Percentiles rank a stretch among this genome's conserved stretches.
phyloP scores from a whole-genome alignment of 768 basidiomycete species.

The Boletellus emodensis region DNA sequence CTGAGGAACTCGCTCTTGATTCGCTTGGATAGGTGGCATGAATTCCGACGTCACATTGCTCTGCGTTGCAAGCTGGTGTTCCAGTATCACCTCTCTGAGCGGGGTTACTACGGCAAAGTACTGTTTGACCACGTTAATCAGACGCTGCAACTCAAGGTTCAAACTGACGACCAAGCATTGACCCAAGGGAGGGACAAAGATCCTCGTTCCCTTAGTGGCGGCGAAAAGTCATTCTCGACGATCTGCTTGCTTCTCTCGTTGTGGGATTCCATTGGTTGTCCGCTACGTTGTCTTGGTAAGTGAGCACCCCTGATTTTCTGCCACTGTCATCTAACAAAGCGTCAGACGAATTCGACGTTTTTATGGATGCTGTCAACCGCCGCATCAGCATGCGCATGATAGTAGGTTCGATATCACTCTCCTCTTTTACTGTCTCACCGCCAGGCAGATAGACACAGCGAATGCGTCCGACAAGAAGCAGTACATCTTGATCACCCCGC shows the following conservation, averaged over 20 bases:
- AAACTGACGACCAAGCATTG: conserved; percentile 74
- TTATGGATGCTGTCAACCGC: conserved; percentile 93
- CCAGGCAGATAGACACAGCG: conserved; percentile 76
- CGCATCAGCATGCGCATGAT: conserved; percentile 95
- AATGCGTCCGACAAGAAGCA: conserved; percentile 85
- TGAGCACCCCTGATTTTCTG: background rate
- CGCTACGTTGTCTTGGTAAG: conserved; percentile 84
- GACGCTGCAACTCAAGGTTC: conserved; percentile 70
- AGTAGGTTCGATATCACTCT: conserved; percentile 40
- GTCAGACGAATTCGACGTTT: conserved; percentile 94
- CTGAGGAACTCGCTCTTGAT: conserved; percentile 60
- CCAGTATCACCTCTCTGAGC: conserved; percentile 73
- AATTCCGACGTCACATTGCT: conserved; percentile 87
- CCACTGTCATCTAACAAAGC: conserved; percentile 9
- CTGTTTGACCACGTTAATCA: conserved; percentile 72
- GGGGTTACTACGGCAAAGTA: conserved; percentile 88
- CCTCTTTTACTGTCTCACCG: background rate
- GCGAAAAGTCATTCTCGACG: conserved; percentile 96
- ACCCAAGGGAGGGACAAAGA: conserved; percentile 76
- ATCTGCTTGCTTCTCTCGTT: conserved; percentile 90
- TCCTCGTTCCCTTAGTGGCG: conserved; percentile 82
- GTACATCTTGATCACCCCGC: conserved; percentile 95
- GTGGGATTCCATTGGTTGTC: conserved; percentile 95
- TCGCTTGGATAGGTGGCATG: conserved; percentile 76
- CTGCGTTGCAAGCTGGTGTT: conserved; percentile 82